Percentiles rank a stretch among this genome's conserved stretches.
phyloP scores from a whole-genome alignment of 2,329 filamentous ascomycete genomes.

The Neofusicoccum ribis region DNA sequence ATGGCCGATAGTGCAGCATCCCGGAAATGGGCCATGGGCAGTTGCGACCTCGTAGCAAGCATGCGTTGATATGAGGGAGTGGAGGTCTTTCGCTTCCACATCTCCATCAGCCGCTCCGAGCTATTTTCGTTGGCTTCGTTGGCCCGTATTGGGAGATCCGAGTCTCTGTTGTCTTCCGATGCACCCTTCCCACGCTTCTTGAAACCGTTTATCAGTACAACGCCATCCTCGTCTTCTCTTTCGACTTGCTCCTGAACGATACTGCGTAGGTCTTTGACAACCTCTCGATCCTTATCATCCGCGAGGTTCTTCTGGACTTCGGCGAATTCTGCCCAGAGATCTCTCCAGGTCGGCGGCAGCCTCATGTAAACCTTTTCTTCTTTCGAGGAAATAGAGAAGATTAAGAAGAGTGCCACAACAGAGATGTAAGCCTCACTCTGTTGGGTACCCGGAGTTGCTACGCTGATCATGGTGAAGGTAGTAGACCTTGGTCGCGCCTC shows the following conservation, averaged over 20 bases:
- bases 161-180: conserved; percentile 24
- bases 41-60: conserved; percentile 72
- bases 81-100: conserved; percentile 55
- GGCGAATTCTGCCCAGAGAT: conserved; percentile 79
- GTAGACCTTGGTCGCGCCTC: conserved; percentile 49
- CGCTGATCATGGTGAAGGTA: conserved; percentile 69
- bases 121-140: conserved; percentile 24
- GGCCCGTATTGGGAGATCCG: conserved; percentile 1
- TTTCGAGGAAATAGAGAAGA: conserved; percentile 74
- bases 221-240: conserved; percentile 48
- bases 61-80: conserved; percentile 69
- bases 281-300: conserved; percentile 69
- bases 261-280: conserved; percentile 67
- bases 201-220: conserved; percentile 77
- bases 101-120: conserved; percentile 46
- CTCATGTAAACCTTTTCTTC: conserved; percentile 84
- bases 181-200: conserved; percentile 45
- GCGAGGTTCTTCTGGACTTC: conserved; percentile 68
- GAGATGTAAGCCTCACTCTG: conserved; percentile 89
- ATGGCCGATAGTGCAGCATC: conserved; percentile 76
- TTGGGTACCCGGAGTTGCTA: conserved; percentile 72
- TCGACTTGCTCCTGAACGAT: conserved; percentile 69
- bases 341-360: conserved; percentile 77
- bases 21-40: conserved; percentile 88
- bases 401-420: conserved; percentile 76